A percentile compares a stretch with the other conserved stretches of the same genome.
Conservation (phyloP, 2,329 filamentous ascomycete species). For the Leptographium flavum region DNA sequence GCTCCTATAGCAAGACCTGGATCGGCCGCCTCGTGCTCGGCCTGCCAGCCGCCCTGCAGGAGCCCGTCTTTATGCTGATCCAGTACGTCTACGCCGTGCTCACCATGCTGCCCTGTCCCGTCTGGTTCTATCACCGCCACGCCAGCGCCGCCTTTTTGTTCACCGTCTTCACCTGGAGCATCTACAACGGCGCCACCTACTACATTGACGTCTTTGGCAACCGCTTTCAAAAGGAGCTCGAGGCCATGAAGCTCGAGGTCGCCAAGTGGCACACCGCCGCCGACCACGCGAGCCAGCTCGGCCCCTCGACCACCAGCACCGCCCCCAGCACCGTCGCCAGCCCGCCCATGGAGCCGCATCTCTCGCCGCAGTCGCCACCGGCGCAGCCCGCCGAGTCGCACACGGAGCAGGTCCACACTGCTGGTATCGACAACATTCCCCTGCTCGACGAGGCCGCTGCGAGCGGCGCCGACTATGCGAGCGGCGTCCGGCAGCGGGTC, state of each 20-base stretch:
- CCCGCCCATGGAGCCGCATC: constrained; percentile 7
- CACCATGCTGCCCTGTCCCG: constrained; percentile 85
- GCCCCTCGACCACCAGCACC: constrained; percentile 11
- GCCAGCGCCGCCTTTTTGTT: constrained; percentile 65
- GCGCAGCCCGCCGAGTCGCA: too few species aligned
- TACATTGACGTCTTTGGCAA: constrained; percentile 98
- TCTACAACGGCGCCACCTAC: constrained; percentile 93
- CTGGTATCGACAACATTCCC: constrained; percentile 40
- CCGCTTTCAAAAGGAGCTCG: constrained; percentile 90
- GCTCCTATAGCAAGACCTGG: constrained; percentile 78
- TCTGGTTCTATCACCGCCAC: constrained; percentile 88
- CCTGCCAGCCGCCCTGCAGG: constrained; percentile 63
- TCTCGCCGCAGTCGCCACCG: too few species aligned
- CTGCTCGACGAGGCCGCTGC: constrained; percentile 26
- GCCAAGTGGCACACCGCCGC: constrained; percentile 58
- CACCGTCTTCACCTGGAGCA: constrained; percentile 80
- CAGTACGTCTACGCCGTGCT: constrained; percentile 83
- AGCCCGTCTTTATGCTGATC: constrained; percentile 87
- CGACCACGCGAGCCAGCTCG: constrained; percentile 24
- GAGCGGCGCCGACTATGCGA: constrained; percentile 12
- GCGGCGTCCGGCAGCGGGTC: too few species aligned
- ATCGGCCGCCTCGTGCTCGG: constrained; percentile 75
- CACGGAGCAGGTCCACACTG: background rate
- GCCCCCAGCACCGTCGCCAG: constrained; percentile 7
- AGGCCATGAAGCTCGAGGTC: constrained; percentile 77